A percentile compares a stretch with the other conserved stretches of the same genome.
Evolutionary conservation across 768 basidiomycete species (phyloP).

Genomic region (Rhodocollybia butyracea): DNA sequence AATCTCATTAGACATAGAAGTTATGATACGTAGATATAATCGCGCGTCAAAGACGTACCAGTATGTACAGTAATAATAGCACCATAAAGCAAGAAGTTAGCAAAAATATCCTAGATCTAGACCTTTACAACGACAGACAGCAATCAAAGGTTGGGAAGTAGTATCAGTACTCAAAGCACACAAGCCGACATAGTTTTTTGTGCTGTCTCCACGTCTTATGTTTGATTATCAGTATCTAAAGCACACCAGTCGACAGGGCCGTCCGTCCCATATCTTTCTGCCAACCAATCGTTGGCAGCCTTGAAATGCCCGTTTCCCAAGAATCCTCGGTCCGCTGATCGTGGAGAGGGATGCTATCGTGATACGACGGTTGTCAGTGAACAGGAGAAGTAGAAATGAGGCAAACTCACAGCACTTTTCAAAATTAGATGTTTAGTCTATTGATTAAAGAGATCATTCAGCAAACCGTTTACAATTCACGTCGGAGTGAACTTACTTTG

Average conservation of each 20-base stretch:
- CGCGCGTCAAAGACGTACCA: no score
- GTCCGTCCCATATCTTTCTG: constrained; percentile 68
- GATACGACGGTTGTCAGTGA: constrained; percentile 18
- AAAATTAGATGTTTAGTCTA: constrained; percentile 82
- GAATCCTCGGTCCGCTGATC: constrained; percentile 77
- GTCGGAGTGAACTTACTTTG: constrained; percentile 44
- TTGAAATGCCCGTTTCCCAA: constrained; percentile 88
- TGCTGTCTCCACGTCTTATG: no score
- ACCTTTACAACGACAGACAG: no score
- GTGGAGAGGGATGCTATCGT: constrained; percentile 78
- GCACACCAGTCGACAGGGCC: constrained; percentile 73
- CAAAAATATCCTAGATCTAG: no score
- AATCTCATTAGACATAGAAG: no score
- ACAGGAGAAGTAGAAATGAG: not conserved
- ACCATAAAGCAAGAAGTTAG: no score
- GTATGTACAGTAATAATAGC: no score
- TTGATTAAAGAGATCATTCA: not conserved
- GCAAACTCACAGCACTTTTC: constrained; percentile 60
- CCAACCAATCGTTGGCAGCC: constrained; percentile 85
- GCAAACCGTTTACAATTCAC: not conserved
- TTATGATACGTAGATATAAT: no score
- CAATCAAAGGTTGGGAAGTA: no score
- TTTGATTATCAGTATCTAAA: constrained; percentile 20
- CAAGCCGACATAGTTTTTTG: not conserved
- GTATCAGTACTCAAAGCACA: no score